Conservation (phyloP, 2,329 filamentous ascomycete genomes). For the Cladosporium sp. region DNA sequence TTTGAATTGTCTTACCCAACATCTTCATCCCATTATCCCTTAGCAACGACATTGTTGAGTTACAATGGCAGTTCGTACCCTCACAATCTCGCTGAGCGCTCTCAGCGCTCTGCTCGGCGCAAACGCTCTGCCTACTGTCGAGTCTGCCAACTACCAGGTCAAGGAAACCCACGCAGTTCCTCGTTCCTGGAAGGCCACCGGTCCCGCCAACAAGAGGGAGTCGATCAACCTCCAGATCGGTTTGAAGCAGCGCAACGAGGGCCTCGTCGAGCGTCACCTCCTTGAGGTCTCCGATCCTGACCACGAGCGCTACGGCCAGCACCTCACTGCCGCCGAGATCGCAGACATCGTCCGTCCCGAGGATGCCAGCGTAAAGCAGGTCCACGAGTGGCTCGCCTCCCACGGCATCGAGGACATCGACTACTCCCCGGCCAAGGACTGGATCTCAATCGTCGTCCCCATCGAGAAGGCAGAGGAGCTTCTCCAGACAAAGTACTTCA, state of each 20-base stretch:
- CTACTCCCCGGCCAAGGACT: slow-evolving; percentile 58
- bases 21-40: not conserved
- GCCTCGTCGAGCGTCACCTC: slow-evolving; percentile 57
- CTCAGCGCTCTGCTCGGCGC: slow-evolving; percentile 23
- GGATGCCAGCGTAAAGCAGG: slow-evolving; percentile 52
- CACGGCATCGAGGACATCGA: slow-evolving; percentile 50
- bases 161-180: slow-evolving; percentile 59
- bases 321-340: slow-evolving; percentile 53
- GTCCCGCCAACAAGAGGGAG: slow-evolving; percentile 46
- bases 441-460: slow-evolving; percentile 56
- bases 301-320: slow-evolving; percentile 55
- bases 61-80: slow-evolving; percentile 11
- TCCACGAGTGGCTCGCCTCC: slow-evolving; percentile 58
- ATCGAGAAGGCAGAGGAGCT: slow-evolving; percentile 55
- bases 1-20: not conserved
- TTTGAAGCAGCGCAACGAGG: slow-evolving; percentile 58
- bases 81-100: slow-evolving; percentile 22
- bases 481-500: slow-evolving; percentile 53
- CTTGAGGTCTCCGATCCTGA: slow-evolving; percentile 56
- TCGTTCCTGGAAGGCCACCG: slow-evolving; percentile 50
- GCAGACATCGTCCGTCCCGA: slow-evolving; percentile 55
- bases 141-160: slow-evolving; percentile 49
- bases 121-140: slow-evolving; percentile 21
- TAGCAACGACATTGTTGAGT: not conserved
- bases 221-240: slow-evolving; percentile 59